Evolutionary conservation across 202 grass and related monocot species (phyloP).

Genomic region (Digitaria exilis): DNA sequence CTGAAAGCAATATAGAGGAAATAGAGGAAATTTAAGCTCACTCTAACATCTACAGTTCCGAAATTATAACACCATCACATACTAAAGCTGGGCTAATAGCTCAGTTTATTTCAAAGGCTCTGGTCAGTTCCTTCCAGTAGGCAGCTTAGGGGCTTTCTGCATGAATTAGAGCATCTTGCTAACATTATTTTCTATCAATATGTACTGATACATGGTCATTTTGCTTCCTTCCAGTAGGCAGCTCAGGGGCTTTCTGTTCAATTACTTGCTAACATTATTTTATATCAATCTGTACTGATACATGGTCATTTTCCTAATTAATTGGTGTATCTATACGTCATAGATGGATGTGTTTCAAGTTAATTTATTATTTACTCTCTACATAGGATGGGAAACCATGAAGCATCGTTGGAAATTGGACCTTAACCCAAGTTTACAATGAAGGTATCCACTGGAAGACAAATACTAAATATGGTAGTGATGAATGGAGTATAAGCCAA

Average conservation of each 20-base stretch:
- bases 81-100: constrained; percentile 24
- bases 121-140: constrained; percentile 18
- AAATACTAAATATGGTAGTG: constrained; percentile 1
- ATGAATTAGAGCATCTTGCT: background rate
- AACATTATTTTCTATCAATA: background rate
- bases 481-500: background rate
- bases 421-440: background rate
- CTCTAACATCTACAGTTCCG: background rate
- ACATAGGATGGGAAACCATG: background rate
- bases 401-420: constrained; percentile 11
- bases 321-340: background rate
- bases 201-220: background rate
- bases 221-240: constrained; percentile 10
- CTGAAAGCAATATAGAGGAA: constrained; percentile 56
- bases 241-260: constrained; percentile 6
- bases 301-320: background rate
- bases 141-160: background rate
- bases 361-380: background rate
- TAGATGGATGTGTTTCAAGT: constrained; percentile 5
- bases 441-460: constrained; percentile 24
- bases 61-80: constrained; percentile 23
- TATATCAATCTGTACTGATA: background rate
- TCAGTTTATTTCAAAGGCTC: too few species aligned
- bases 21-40: constrained; percentile 31
- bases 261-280: background rate